These are phyloP conservation scores for Aspergillus fumigatiaffinis DNA, from an alignment of 2,329 filamentous ascomycete species.

Conservation along the genomic window DNA sequence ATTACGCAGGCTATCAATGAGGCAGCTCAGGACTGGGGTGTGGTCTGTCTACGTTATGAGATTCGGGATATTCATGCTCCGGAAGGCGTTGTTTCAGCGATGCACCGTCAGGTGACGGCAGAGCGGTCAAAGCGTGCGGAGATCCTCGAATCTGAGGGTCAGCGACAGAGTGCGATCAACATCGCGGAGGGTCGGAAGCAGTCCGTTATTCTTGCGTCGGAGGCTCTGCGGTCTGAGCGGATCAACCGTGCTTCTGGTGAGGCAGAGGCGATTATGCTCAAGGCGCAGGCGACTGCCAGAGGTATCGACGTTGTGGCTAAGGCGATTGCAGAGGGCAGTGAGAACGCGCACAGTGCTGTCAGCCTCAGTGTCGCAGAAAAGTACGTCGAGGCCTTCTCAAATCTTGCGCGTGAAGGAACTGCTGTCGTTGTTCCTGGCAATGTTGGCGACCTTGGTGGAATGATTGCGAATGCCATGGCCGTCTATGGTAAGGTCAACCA, in stretches of 20 bases:
- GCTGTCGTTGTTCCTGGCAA: conserved; percentile 95
- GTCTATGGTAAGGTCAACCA: conserved; percentile 93
- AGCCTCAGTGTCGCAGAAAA: conserved; percentile 91
- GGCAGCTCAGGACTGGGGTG: conserved; percentile 93
- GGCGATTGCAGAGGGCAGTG: conserved; percentile 68
- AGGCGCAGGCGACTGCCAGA: conserved; percentile 76
- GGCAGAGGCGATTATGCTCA: conserved; percentile 85
- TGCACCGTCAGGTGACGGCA: conserved; percentile 97
- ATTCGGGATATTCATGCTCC: conserved; percentile 98
- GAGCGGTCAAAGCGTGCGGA: conserved; percentile 97
- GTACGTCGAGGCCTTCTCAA: conserved; percentile 92
- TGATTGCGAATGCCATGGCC: conserved; percentile 94
- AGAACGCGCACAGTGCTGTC: conserved; percentile 75
- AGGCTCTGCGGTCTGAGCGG: conserved; percentile 82
- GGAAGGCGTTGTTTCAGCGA: conserved; percentile 86
- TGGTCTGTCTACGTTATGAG: conserved; percentile 93
- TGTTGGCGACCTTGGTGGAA: conserved; percentile 89
- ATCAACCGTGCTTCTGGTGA: conserved; percentile 93
- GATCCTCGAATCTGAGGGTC: conserved; percentile 94
- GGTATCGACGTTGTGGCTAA: conserved; percentile 84
- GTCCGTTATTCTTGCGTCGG: conserved; percentile 90
- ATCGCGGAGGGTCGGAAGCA: conserved; percentile 98
- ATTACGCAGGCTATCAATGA: conserved; percentile 99
- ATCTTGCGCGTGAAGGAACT: conserved; percentile 91
- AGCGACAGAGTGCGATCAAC: conserved; percentile 96